Conservation (phyloP, 768 basidiomycete genomes). For the Krasilnikovozyma curviuscula region DNA sequence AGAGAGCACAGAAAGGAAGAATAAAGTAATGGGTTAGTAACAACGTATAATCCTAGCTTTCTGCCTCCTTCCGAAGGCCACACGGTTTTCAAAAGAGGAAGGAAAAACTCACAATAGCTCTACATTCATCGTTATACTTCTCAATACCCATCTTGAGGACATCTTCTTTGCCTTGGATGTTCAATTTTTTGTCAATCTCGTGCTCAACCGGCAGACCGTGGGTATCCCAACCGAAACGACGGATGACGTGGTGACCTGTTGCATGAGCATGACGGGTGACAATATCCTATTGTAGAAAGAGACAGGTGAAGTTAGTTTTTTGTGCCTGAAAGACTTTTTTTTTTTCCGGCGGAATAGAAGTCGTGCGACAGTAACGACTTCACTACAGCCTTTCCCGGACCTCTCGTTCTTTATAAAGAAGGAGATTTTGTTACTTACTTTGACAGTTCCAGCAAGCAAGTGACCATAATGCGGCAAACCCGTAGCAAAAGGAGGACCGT, state of each 20-base stretch:
- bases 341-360: too few species aligned
- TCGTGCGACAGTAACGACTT: too few species aligned
- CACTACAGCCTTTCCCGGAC: too few species aligned
- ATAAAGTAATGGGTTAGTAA: background rate
- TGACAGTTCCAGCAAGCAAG: conserved; percentile 42
- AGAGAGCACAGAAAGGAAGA: background rate
- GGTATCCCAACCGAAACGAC: conserved; percentile 97
- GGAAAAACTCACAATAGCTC: conserved; percentile 42
- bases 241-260: conserved; percentile 74
- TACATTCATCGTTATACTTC: conserved; percentile 92
- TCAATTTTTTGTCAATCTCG: conserved; percentile 92
- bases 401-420: too few species aligned
- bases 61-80: background rate
- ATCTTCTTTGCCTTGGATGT: conserved; percentile 79
- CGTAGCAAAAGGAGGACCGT: conserved; percentile 92
- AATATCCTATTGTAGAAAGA: conserved; percentile 52
- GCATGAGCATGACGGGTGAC: conserved; percentile 90
- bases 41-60: background rate
- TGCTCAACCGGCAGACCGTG: conserved; percentile 97
- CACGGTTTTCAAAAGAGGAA: background rate
- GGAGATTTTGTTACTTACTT: conserved; percentile 21
- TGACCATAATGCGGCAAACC: conserved; percentile 94
- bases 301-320: too few species aligned
- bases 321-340: too few species aligned
- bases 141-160: conserved; percentile 90